These are phyloP conservation scores for Triangularia verruculosa DNA, from an alignment of 2,329 filamentous ascomycete genomes.

Conservation along the genomic window DNA sequence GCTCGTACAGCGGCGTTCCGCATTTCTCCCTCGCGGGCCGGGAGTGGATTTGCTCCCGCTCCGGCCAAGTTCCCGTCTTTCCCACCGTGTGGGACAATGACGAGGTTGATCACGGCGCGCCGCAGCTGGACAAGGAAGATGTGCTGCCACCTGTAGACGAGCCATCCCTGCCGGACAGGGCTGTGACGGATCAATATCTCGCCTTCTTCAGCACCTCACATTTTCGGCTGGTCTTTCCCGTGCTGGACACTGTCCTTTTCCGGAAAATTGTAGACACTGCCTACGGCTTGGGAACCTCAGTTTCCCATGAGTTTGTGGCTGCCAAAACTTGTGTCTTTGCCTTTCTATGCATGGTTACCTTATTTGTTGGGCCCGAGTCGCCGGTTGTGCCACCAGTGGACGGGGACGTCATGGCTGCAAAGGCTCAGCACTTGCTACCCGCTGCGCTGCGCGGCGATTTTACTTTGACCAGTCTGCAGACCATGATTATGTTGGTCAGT, in stretches of 20 bases:
- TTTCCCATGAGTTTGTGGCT: slow-evolving; percentile 27
- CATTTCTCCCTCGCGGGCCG: slow-evolving; percentile 47
- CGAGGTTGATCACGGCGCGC: neutral
- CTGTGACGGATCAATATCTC: slow-evolving; percentile 31
- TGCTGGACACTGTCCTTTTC: slow-evolving; percentile 48
- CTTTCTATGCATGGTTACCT: slow-evolving; percentile 42
- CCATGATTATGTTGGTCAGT: slow-evolving; percentile 48
- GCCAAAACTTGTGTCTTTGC: slow-evolving; percentile 48
- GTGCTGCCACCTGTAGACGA: slow-evolving; percentile 1
- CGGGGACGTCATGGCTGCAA: slow-evolving; percentile 39
- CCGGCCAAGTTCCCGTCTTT: slow-evolving; percentile 38
- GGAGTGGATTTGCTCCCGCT: slow-evolving; percentile 46
- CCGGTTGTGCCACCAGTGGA: slow-evolving; percentile 32
- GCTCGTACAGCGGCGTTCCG: slow-evolving; percentile 47
- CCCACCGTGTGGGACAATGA: slow-evolving; percentile 24
- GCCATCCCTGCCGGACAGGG: slow-evolving; percentile 36
- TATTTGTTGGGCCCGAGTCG: slow-evolving; percentile 20
- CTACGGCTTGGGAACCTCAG: slow-evolving; percentile 35
- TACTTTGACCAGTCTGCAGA: slow-evolving; percentile 44
- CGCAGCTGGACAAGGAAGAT: neutral
- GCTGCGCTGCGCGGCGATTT: slow-evolving; percentile 41
- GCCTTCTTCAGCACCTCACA: slow-evolving; percentile 34
- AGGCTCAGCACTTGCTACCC: slow-evolving; percentile 42
- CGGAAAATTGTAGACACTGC: slow-evolving; percentile 43
- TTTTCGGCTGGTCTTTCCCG: slow-evolving; percentile 46